Evolutionary conservation across 2,329 filamentous ascomycete genomes (phyloP), one percentile per base, ranked within the genome.

Genomic region (Purpureocillium lavendulum): DNA sequence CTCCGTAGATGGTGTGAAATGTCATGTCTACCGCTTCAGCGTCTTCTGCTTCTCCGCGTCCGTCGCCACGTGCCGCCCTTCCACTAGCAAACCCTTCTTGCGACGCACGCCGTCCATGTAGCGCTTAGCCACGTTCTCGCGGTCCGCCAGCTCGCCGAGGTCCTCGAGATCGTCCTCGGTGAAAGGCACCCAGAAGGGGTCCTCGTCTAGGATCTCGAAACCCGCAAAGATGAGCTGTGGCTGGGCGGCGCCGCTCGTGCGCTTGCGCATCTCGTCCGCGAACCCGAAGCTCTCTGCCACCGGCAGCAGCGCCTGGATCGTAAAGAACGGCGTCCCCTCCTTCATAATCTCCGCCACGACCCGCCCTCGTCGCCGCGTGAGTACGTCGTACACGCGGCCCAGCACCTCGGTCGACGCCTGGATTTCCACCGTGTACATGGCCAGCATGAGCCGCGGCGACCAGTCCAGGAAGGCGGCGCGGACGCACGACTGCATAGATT

Each of bases 371-470:
- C 92, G 85, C 1, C 90, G 83, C 26, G 90, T 96, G n/a, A 98
- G 80, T n/a, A 97, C 90, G 49, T 86, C 87, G 70, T 98, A 98
- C 28, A 97, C 92, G 24, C 87, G 82, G 16, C 92, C 92, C 5
- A 98, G 79, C 32, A 97, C 92, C 62, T 97, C 92, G 53, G 89
- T 90, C 16, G 86, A 89, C 24, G 90, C 88, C 72, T 97, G 92
- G 54, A 98, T 97, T 59, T 97, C 92, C 59, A 90, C 95, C 40
- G 80, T 87, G 68, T 98, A 98, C 87, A 97, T 97, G 38, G 92
- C 92, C 33, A 98, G 78, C 66, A 97, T 79, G 49, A 98, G 77
- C n/a, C 92, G 81, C 0, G 92, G 86, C 30, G 84, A 90, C 92
- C 92, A 98, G 69, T 97, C 92, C 14, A 96, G 70, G 69, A 97